These are phyloP conservation scores for Lathyrus aphaca DNA, from an alignment of 306 rosid species.

Conservation along the genomic window DNA sequence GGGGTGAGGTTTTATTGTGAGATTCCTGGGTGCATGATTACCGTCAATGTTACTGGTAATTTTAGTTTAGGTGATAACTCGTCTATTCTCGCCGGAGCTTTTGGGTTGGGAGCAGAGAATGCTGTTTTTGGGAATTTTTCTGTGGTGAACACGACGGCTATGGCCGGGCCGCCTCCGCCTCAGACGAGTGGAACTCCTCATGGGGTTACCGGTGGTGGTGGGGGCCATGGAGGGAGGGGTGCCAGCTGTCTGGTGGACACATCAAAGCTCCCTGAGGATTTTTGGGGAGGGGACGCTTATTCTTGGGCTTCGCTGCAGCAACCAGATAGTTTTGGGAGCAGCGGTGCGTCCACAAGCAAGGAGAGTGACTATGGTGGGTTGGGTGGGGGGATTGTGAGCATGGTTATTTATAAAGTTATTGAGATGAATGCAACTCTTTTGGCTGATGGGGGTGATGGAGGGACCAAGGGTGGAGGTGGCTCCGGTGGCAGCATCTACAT, in stretches of 20 bases:
- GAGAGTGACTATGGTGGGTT: constrained; percentile 86
- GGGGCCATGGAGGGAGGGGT: constrained; percentile 98
- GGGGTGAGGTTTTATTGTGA: constrained; percentile 82
- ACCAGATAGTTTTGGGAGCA: constrained; percentile 82
- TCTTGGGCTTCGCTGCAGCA: constrained; percentile 83
- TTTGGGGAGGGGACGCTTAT: constrained; percentile 98
- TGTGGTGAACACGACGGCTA: constrained; percentile 71
- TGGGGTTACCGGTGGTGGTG: constrained; percentile 82
- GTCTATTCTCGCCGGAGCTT: constrained; percentile 77
- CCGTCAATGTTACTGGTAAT: constrained; percentile 84
- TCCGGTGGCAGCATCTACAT: constrained; percentile 97
- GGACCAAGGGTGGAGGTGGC: constrained; percentile 92
- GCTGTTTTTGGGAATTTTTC: constrained; percentile 76
- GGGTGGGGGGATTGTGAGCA: constrained; percentile 82
- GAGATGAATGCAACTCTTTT: constrained; percentile 75
- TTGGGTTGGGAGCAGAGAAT: constrained; percentile 69
- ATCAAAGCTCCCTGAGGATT: constrained; percentile 90
- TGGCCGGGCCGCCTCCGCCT: constrained; percentile 89
- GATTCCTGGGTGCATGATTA: constrained; percentile 72
- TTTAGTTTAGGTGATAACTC: constrained; percentile 80
- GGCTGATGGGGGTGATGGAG: constrained; percentile 91
- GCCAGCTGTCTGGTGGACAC: constrained; percentile 80
- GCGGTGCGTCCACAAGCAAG: constrained; percentile 78
- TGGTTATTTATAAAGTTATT: constrained; percentile 51
- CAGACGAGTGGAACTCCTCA: constrained; percentile 99